Conservation (phyloP, 2,329 filamentous ascomycete species). For the Colletotrichum caudatum region DNA sequence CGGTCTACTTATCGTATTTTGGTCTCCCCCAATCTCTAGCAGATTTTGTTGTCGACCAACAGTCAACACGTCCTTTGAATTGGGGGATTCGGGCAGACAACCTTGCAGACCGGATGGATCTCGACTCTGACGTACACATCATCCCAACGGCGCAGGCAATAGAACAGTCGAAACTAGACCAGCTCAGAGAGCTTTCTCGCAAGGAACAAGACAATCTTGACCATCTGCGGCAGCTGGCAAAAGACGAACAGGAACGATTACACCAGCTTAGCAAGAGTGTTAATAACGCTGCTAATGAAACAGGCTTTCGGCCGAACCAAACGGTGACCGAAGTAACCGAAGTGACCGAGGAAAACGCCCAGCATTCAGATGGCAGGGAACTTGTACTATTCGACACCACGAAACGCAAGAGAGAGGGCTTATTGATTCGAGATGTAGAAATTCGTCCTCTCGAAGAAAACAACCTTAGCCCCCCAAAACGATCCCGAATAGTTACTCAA, state of each 20-base stretch:
- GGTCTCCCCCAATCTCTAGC: not conserved
- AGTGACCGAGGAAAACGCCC: no score
- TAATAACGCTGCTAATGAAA: not conserved
- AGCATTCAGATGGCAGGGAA: not conserved
- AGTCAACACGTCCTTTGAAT: not conserved
- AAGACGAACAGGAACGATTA: conserved; percentile 7
- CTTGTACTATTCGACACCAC: not conserved
- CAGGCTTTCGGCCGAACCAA: not conserved
- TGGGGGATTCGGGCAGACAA: not conserved
- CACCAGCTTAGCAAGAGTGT: conserved; percentile 5
- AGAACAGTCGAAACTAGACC: not conserved
- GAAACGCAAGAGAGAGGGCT: not conserved
- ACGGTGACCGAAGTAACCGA: not conserved
- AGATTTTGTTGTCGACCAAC: conserved; percentile 1
- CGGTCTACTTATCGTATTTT: conserved; percentile 13
- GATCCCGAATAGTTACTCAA: not conserved
- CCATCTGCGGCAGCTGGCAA: not conserved
- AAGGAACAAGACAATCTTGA: conserved; percentile 7
- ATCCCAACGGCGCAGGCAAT: not conserved
- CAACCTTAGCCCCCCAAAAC: not conserved
- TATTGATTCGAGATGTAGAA: not conserved
- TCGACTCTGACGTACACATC: not conserved
- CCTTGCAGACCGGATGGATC: not conserved
- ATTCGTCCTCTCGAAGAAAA: not conserved
- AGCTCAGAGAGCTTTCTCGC: conserved; percentile 13